Percentiles rank a stretch among this genome's conserved stretches.
These are phyloP conservation scores for Aspergillus pseudoterreus DNA, from an alignment of 2,329 filamentous ascomycete species.

Conservation along the genomic window DNA sequence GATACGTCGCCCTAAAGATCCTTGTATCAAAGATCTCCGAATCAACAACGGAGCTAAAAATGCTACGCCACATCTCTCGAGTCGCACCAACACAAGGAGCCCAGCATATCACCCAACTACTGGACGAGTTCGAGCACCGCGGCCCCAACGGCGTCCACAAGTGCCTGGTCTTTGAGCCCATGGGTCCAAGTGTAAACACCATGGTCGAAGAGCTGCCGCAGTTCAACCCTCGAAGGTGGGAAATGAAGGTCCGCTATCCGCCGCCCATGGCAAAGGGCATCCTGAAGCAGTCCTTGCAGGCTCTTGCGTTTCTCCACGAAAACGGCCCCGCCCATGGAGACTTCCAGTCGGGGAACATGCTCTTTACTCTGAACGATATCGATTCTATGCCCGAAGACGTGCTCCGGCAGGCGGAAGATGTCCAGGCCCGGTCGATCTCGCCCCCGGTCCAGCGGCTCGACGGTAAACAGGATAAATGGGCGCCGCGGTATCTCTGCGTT, in stretches of 20 bases:
- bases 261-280: constrained; percentile 22
- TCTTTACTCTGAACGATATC: constrained; percentile 20
- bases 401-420: constrained; percentile 21
- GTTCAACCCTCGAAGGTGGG: constrained; percentile 15
- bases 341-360: constrained; percentile 23
- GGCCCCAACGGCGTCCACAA: constrained; percentile 32
- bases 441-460: constrained; percentile 20
- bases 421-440: constrained; percentile 17
- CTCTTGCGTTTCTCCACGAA: constrained; percentile 22
- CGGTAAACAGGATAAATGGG: constrained; percentile 27
- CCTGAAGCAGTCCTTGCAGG: constrained; percentile 22
- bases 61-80: constrained; percentile 15
- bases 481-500: constrained; percentile 25
- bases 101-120: constrained; percentile 15
- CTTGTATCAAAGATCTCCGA: constrained; percentile 21
- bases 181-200: constrained; percentile 26
- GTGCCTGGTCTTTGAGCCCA: constrained; percentile 29
- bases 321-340: constrained; percentile 23
- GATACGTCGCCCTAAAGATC: constrained; percentile 33
- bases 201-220: constrained; percentile 22
- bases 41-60: constrained; percentile 15
- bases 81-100: constrained; percentile 11
- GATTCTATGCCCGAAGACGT: constrained; percentile 12
- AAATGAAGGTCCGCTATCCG: constrained; percentile 20
- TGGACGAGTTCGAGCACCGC: constrained; percentile 23